Percentiles rank a stretch among this genome's conserved stretches.
Evolutionary conservation across 2,329 filamentous ascomycete species (phyloP).

Genomic region (Ilyonectria mors-panacis): DNA sequence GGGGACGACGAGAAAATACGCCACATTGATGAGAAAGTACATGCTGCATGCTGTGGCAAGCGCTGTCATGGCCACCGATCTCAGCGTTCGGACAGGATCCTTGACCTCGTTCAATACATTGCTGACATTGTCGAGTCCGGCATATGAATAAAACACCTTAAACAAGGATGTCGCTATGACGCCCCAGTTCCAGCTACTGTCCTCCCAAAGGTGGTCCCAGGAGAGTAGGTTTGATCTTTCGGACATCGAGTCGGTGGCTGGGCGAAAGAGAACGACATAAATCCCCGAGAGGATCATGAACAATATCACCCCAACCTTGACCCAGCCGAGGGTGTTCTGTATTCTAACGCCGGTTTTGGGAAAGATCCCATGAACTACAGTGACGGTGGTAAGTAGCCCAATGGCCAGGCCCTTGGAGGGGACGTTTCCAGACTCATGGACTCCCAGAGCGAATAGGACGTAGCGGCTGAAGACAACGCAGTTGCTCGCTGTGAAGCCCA

Average conservation of each 20-base stretch:
- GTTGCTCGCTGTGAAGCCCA: conserved; percentile 79
- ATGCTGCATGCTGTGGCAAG: conserved; percentile 73
- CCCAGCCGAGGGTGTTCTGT: conserved; percentile 74
- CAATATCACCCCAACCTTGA: conserved; percentile 72
- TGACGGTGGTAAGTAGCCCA: conserved; percentile 69
- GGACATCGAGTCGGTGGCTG: conserved; percentile 35
- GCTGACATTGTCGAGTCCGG: conserved; percentile 76
- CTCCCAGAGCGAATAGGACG: conserved; percentile 70
- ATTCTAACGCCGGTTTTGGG: conserved; percentile 70
- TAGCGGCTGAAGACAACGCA: conserved; percentile 80
- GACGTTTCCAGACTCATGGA: conserved; percentile 64
- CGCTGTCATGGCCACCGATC: conserved; percentile 72
- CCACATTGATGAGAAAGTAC: conserved; percentile 77
- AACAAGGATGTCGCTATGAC: conserved; percentile 77
- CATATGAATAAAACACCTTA: conserved; percentile 79
- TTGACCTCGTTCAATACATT: conserved; percentile 81
- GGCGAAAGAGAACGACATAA: conserved; percentile 68
- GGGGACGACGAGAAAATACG: conserved; percentile 75
- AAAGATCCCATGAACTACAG: conserved; percentile 71
- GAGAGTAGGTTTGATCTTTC: conserved; percentile 38
- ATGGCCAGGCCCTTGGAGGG: conserved; percentile 70
- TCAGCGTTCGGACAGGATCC: conserved; percentile 76
- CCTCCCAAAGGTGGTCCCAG: conserved; percentile 73
- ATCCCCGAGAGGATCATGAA: conserved; percentile 75
- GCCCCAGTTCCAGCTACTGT: conserved; percentile 78